These are phyloP conservation scores for Wallemia mellicola DNA, from an alignment of 1,284 basidiomycete genomes.

Conservation along the genomic window DNA sequence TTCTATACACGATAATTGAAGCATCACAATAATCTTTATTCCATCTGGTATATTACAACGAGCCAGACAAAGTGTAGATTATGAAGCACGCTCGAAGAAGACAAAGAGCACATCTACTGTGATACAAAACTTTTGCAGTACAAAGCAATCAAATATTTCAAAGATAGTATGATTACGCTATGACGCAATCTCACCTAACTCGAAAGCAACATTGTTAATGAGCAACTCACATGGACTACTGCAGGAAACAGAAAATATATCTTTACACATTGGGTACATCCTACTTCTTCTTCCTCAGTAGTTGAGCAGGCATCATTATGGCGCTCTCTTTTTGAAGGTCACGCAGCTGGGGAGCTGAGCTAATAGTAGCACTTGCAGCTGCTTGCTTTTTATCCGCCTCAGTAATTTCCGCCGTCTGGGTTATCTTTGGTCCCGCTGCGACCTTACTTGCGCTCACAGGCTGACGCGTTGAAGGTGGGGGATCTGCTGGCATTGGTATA, in stretches of 20 bases:
- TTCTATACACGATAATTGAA: too few species aligned
- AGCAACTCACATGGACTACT: too few species aligned
- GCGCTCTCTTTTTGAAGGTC: constrained; percentile 9
- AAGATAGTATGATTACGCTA: too few species aligned
- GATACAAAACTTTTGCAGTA: too few species aligned
- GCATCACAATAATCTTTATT: too few species aligned
- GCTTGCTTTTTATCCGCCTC: constrained; percentile 1
- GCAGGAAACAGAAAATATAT: too few species aligned
- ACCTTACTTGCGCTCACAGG: not conserved
- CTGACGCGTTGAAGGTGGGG: constrained; percentile 7
- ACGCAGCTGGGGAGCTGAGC: constrained; percentile 10
- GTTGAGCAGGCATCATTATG: not conserved
- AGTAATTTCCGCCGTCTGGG: not conserved
- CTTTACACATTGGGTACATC: too few species aligned
- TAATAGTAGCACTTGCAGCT: constrained; percentile 7
- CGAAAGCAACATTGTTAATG: not conserved
- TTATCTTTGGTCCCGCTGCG: not conserved
- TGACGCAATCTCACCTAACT: not conserved
- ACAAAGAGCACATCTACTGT: too few species aligned
- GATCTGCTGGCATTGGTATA: constrained; percentile 8
- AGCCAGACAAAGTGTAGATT: too few species aligned
- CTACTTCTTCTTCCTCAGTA: not conserved
- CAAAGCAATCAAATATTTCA: too few species aligned
- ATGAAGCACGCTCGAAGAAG: too few species aligned
- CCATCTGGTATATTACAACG: too few species aligned